Percentiles rank a stretch among this genome's conserved stretches.
phyloP scores from a whole-genome alignment of 2,329 filamentous ascomycete species.

The Tolypocladium album region DNA sequence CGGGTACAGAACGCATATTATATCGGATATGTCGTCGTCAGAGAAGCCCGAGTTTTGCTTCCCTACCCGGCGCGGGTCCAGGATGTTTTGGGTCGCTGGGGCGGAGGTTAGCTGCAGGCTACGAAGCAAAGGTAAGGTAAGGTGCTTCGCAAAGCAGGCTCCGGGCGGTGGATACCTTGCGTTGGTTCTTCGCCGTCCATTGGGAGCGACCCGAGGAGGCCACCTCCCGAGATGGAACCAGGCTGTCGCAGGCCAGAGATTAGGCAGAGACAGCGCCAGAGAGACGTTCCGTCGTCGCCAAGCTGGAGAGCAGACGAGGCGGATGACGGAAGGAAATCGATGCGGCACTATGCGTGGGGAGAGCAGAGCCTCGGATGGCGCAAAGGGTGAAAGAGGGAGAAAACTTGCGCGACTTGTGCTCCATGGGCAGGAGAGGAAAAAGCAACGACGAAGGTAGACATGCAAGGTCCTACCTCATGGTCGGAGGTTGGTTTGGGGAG shows the following conservation, averaged over 20 bases:
- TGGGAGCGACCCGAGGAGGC: slow-evolving; percentile 18
- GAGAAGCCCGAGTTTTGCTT: slow-evolving; percentile 74
- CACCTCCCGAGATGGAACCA: neutral
- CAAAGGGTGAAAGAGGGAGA: neutral
- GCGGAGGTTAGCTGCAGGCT: neutral
- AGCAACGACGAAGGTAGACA: neutral
- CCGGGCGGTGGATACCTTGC: slow-evolving; percentile 20
- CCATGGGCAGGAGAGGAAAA: neutral
- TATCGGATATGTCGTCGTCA: slow-evolving; percentile 75
- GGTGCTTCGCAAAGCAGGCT: neutral
- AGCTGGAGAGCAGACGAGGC: neutral
- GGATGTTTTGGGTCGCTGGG: slow-evolving; percentile 28
- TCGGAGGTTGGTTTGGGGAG: neutral
- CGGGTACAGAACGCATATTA: slow-evolving; percentile 81
- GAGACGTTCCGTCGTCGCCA: neutral
- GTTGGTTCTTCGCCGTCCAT: slow-evolving; percentile 35
- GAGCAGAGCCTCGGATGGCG: neutral
- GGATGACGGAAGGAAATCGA: neutral
- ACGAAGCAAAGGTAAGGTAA: neutral
- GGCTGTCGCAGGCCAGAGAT: neutral
- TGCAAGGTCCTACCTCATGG: neutral
- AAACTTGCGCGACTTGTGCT: neutral
- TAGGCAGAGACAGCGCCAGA: neutral
- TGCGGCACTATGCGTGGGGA: neutral
- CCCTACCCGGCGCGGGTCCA: slow-evolving; percentile 72